phyloP scores from a whole-genome alignment of 352 stramenopile species.

The Globisporangium nagaii region DNA sequence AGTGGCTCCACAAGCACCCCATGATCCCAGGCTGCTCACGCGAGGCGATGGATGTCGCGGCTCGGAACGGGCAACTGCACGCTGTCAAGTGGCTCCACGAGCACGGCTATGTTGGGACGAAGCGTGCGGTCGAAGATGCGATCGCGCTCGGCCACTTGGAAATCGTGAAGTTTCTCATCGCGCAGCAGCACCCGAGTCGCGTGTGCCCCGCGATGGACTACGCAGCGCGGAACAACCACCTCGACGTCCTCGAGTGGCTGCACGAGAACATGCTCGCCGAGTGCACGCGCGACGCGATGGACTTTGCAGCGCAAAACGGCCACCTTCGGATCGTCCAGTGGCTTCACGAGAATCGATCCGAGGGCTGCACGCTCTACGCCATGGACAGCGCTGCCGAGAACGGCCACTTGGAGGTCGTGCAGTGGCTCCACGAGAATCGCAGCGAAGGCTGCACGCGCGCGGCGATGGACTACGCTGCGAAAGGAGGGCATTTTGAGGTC shows the following conservation, averaged over 20 bases:
- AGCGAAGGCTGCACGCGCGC: conserved; percentile 3
- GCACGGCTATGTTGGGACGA: not conserved
- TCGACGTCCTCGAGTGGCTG: conserved; percentile 4
- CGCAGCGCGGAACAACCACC: conserved; percentile 4
- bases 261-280: conserved; percentile 2
- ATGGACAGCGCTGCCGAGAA: conserved; percentile 21
- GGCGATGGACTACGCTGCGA: conserved; percentile 4
- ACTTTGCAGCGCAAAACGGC: conserved; percentile 23
- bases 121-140: conserved; percentile 1
- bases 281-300: conserved; percentile 11
- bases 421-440: conserved; percentile 52
- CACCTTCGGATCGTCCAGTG: conserved; percentile 50
- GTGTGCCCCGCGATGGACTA: conserved; percentile 11
- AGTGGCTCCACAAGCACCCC: not conserved
- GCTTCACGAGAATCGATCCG: conserved; percentile 36
- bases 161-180: conserved; percentile 1
- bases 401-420: conserved; percentile 32
- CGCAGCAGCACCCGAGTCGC: not conserved
- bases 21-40: not conserved
- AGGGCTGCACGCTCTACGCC: conserved; percentile 6
- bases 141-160: conserved; percentile 1
- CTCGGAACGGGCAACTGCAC: not conserved
- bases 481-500: not conserved
- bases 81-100: conserved; percentile 2
- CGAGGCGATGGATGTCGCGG: conserved; percentile 1